Base-by-base conservation (phyloP, 169 alveolate genomes). In the Eimeria acervulina region DNA sequence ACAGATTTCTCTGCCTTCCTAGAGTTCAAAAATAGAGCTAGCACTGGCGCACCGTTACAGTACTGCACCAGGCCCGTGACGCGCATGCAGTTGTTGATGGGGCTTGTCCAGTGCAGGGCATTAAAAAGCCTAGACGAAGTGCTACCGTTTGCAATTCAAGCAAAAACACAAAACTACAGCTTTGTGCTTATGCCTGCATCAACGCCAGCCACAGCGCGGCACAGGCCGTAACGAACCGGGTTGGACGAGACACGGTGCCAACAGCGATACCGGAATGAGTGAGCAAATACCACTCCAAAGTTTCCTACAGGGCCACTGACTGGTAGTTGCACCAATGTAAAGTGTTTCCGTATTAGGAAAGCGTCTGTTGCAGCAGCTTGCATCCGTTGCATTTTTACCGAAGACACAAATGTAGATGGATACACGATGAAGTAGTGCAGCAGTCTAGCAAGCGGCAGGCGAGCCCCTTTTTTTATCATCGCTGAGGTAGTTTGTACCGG, bases 21-120 rank as follows among this genome's bases (percentile, higher is more conserved):
- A 28, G 2, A 0, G 2, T 68, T 17, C n/a, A 68, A 63, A 8
- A 63, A 68, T 68, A 31, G 33, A 1, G 80, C 47, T 5, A 31
- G 47, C 80, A 31, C 2, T 31, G 59, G 40, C 61, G 87, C 87
- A 76, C 87, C 87, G 10, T 1, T 40, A 42, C 31, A 33, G 33
- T 23, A 76, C 40, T 36, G 87, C 87, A 76, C 87, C 59, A 44
- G 40, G 40, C 38, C 87, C 33, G 36, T 38, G 36, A 26, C 21
- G 33, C 42, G 87, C 87, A 76, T 76, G 87, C 87, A 40, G 61
- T 40, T 8, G 1, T 40, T n/a, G 38, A 26, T n/a, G 59, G 87
- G 87, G 87, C 87, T 76, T 38, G 2, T 40, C 40, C 8, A 0
- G 8, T 23, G 61, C 61, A 38, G 6, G 61, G 63, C 15, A 4